Conservation (phyloP, 2,329 filamentous ascomycete species). For the Sporothrix schenckii region DNA sequence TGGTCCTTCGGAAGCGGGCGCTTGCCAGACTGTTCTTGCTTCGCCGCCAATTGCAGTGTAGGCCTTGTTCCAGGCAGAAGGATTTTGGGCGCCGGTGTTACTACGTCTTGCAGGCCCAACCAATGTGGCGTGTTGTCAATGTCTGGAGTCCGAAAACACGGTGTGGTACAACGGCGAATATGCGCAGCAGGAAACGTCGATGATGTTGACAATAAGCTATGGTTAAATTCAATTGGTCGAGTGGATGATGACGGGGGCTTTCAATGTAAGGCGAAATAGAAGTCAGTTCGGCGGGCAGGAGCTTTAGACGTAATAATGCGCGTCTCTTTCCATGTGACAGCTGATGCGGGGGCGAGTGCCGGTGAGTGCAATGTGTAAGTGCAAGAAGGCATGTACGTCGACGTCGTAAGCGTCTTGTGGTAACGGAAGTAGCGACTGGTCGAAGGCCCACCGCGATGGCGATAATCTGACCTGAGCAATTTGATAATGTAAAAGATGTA, state of each 20-base stretch:
- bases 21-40: slow-evolving; percentile 6
- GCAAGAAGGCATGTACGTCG: not conserved
- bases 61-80: slow-evolving; percentile 13
- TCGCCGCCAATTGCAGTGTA: not conserved
- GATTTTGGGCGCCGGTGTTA: not conserved
- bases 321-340: slow-evolving; percentile 17
- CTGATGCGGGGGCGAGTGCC: slow-evolving; percentile 6
- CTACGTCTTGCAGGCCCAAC: not conserved
- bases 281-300: slow-evolving; percentile 7
- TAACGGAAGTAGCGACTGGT: slow-evolving; percentile 7
- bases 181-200: not conserved
- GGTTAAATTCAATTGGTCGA: not conserved
- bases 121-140: not conserved
- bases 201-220: not conserved
- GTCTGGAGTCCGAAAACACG: not conserved
- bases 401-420: not conserved
- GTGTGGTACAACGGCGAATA: not conserved
- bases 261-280: not conserved
- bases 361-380: not conserved
- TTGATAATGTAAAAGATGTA: not conserved
- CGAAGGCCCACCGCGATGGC: not conserved
- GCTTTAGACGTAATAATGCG: not conserved
- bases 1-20: not conserved
- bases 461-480: not conserved
- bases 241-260: not conserved